Base-by-base conservation (phyloP, 2,329 filamentous ascomycete species). In the Botrytis hyacinthi region DNA sequence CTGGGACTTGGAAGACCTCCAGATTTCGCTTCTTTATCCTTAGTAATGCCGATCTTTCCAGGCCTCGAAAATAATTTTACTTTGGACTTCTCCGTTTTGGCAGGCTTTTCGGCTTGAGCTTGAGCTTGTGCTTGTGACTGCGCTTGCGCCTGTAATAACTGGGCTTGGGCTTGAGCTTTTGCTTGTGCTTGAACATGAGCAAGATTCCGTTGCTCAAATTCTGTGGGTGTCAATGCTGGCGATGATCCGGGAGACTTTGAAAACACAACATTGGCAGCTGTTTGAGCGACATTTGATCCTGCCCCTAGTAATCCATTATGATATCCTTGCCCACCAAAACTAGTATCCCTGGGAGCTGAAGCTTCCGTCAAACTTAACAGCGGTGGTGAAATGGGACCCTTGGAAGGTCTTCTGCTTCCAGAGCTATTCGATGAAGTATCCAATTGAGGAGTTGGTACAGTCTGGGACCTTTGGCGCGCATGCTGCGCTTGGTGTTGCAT, bases 61-160 rank as follows among this genome's bases (percentile, higher is more conserved):
- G 92, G 92, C 69, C 93, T 88, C 10, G 91, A 93, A 80, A 95
- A 95, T 42, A 95, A 85, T 84, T 95, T 95, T 81, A 93, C 92
- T 83, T 94, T 94, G 75, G 90, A 90, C 82, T 93, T 93, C 78
- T 93, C 91, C 42, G 88, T 85, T 78, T 89, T 88, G 46, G 81
- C 79, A 77, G 87, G 86, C 81, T 92, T 91, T 77, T 92, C 90
- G 3, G 85, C 83, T 62, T 84, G 78, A 14, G 81, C 40, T 42
- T 42, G 40, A 0, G 40, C 40, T 42, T 72, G 70, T 8, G 20
- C 9, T 6, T 54, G 65, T 2, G 48, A 18, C 18, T 68, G 65
- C n/a, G 85, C 83, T 61, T 84, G 78, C 10, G 81, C 71, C n/a
- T 72, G 70, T 12, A 32, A 9, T 18, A 32, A 9, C 26, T 54